Percentiles rank a stretch among this genome's conserved stretches.
phyloP scores from a whole-genome alignment of 1,139 yeast genomes.

The Scheffersomyces illinoinensis region DNA sequence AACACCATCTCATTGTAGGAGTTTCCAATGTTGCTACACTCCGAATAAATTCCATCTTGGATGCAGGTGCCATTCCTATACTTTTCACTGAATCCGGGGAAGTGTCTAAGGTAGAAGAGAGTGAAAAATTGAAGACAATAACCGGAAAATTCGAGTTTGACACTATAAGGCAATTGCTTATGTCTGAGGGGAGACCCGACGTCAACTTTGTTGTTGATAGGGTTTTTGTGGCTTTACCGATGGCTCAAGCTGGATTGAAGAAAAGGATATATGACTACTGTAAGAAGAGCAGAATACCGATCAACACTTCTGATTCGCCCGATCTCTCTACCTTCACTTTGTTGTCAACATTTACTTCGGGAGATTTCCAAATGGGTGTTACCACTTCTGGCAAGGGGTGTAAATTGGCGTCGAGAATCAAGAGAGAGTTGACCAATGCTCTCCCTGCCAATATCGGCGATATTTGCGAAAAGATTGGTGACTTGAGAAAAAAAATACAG shows the following conservation, averaged over 20 bases:
- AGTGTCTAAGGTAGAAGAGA: constrained; percentile 14
- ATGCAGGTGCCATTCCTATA: constrained; percentile 60
- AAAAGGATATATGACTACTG: constrained; percentile 51
- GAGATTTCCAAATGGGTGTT: constrained; percentile 79
- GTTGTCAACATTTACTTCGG: constrained; percentile 69
- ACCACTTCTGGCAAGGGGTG: constrained; percentile 92
- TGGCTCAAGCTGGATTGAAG: constrained; percentile 25
- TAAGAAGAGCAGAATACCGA: constrained; percentile 66
- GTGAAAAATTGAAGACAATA: constrained; percentile 29
- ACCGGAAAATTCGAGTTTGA: constrained; percentile 33
- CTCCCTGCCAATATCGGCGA: constrained; percentile 72
- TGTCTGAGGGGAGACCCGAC: constrained; percentile 59
- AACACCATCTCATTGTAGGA: constrained; percentile 66
- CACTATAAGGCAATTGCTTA: constrained; percentile 25
- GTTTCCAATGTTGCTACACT: constrained; percentile 50
- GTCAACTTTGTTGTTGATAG: constrained; percentile 70
- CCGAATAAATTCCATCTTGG: constrained; percentile 50
- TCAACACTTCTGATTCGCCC: constrained; percentile 76
- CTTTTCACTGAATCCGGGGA: constrained; percentile 27
- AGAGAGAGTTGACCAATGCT: constrained; percentile 65
- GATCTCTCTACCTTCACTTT: constrained; percentile 74
- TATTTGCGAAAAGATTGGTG: constrained; percentile 70
- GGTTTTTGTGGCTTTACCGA: constrained; percentile 62
- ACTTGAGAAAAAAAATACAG: constrained; percentile 57
- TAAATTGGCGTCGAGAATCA: constrained; percentile 76